Evolutionary conservation across 768 basidiomycete species (phyloP).

Genomic region (Pleurotus cornucopiae): DNA sequence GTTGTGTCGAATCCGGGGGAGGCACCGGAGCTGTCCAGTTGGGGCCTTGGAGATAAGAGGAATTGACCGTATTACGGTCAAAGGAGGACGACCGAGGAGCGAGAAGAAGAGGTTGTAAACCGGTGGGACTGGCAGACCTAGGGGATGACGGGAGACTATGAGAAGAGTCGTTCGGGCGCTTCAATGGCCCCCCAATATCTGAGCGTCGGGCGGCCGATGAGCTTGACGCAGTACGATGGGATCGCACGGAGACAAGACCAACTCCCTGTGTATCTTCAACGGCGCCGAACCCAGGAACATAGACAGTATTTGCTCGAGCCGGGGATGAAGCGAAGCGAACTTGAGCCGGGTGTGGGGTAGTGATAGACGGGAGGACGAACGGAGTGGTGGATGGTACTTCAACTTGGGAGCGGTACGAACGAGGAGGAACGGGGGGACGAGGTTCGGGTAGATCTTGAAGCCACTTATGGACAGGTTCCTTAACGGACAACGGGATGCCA

Average conservation of each 20-base stretch:
- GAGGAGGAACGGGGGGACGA: neutral
- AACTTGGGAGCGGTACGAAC: neutral
- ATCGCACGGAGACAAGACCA: neutral
- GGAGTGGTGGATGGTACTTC: neutral
- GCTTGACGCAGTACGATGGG: neutral
- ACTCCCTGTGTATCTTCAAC: neutral
- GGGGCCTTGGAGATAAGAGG: no score
- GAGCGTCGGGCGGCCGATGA: neutral
- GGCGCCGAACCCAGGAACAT: neutral
- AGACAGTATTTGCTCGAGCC: neutral
- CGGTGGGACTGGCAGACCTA: no score
- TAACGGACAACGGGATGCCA: neutral
- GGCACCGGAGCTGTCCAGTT: no score
- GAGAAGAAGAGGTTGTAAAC: no score
- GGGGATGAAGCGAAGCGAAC: neutral
- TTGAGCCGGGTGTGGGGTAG: neutral
- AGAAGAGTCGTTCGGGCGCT: no score
- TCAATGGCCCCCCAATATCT: neutral
- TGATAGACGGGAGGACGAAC: neutral
- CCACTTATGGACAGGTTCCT: neutral
- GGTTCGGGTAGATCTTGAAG: neutral
- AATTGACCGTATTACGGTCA: no score
- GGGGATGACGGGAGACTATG: no score
- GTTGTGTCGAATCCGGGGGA: no score
- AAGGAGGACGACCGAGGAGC: no score